Conservation (phyloP, 108 stramenopile genomes). For the Licmophora abbreviata region DNA sequence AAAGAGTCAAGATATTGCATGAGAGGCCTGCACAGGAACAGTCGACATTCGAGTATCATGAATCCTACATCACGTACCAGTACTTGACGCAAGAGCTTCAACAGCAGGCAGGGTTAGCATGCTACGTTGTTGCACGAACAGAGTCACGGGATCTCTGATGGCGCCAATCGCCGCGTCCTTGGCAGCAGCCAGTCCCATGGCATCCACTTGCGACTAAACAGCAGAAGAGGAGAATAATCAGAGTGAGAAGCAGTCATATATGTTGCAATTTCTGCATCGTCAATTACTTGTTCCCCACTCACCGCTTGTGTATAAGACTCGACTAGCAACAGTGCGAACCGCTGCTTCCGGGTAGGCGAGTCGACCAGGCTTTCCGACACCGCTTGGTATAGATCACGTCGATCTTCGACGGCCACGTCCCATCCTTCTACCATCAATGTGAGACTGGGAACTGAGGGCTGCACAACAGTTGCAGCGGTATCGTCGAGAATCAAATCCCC, state of each 20-base stretch:
- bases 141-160: slow-evolving; percentile 69
- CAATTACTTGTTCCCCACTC: slow-evolving; percentile 12
- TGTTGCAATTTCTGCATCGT: slow-evolving; percentile 7
- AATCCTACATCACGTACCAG: too few relatives aligned
- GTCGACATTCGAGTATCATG: too few relatives aligned
- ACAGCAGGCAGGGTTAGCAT: slow-evolving; percentile 60
- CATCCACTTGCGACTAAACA: slow-evolving; percentile 43
- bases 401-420: slow-evolving; percentile 16
- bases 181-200: slow-evolving; percentile 38
- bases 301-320: slow-evolving; percentile 63
- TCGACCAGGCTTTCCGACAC: slow-evolving; percentile 33
- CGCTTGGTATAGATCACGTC: slow-evolving; percentile 48
- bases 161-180: slow-evolving; percentile 69
- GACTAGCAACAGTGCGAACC: slow-evolving; percentile 51
- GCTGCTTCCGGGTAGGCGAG: slow-evolving; percentile 43
- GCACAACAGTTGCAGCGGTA: slow-evolving; percentile 1
- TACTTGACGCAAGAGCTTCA: slow-evolving; percentile 38
- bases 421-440: slow-evolving; percentile 38
- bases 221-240: neutral
- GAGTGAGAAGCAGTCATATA: slow-evolving; percentile 1
- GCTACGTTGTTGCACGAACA: slow-evolving; percentile 61
- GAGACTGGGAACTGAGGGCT: neutral
- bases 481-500: slow-evolving; percentile 35
- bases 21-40: too few relatives aligned
- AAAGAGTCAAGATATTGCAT: neutral